Percentiles rank a stretch among this genome's conserved stretches.
Evolutionary conservation across 768 basidiomycete species (phyloP).

Genomic region (Tubosaeta sp.): DNA sequence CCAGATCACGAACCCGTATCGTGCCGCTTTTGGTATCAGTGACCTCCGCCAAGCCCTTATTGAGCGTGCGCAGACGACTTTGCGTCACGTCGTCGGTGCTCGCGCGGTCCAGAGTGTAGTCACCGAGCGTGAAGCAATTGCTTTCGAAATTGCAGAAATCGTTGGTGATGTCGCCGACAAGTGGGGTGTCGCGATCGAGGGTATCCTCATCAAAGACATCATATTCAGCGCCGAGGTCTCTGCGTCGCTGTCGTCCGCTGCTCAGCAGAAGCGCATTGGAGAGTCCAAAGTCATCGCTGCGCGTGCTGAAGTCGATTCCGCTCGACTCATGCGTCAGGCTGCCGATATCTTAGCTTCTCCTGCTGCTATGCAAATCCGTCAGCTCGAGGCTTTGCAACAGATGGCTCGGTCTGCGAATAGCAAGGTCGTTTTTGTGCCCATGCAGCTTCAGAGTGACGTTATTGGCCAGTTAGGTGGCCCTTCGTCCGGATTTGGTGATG

Average conservation of each 20-base stretch:
- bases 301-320: conserved; percentile 92
- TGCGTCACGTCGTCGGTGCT: conserved; percentile 96
- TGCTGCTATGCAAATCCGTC: conserved; percentile 97
- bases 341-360: conserved; percentile 92
- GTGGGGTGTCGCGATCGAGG: conserved; percentile 97
- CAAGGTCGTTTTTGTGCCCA: conserved; percentile 94
- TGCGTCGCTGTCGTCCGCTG: conserved; percentile 88
- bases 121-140: conserved; percentile 95
- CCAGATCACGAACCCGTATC: conserved; percentile 87
- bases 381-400: conserved; percentile 90
- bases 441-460: conserved; percentile 81
- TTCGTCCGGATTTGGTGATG: no score
- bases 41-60: conserved; percentile 83
- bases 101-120: conserved; percentile 94
- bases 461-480: conserved; percentile 39
- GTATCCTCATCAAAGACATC: conserved; percentile 93
- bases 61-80: conserved; percentile 88
- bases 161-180: conserved; percentile 89
- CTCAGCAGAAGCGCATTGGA: conserved; percentile 95
- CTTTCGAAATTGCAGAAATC: conserved; percentile 94
- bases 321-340: conserved; percentile 93
- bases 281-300: conserved; percentile 96
- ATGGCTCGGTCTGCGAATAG: conserved; percentile 88
- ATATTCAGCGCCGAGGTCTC: conserved; percentile 90
- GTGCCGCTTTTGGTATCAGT: conserved; percentile 89